Percentiles rank a stretch among this genome's conserved stretches.
Conservation (phyloP, 345 rosid species). For the Pistacia integerrima region DNA sequence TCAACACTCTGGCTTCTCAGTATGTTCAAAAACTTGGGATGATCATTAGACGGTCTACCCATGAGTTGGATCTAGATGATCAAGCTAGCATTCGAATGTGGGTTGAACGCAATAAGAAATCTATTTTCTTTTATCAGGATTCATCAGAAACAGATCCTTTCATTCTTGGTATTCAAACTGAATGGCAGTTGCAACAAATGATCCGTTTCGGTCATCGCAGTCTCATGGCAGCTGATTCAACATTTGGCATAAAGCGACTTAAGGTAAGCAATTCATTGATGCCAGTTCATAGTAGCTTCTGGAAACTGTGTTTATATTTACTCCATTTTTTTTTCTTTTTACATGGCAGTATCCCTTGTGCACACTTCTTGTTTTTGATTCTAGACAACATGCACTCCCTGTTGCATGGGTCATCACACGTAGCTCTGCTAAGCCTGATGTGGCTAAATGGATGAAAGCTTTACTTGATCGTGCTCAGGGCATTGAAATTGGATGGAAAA, state of each 20-base stretch:
- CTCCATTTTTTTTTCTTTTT: slow-evolving; percentile 24
- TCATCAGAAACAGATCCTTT: slow-evolving; percentile 72
- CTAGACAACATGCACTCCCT: slow-evolving; percentile 95
- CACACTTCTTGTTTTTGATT: slow-evolving; percentile 89
- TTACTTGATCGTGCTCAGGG: slow-evolving; percentile 61
- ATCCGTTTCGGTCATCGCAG: slow-evolving; percentile 83
- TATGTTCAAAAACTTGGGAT: slow-evolving; percentile 92
- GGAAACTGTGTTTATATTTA: slow-evolving; percentile 3
- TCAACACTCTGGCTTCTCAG: slow-evolving; percentile 75
- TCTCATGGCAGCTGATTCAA: slow-evolving; percentile 81
- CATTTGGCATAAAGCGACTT: slow-evolving; percentile 88
- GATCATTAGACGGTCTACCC: slow-evolving; percentile 84
- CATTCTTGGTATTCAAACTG: slow-evolving; percentile 90
- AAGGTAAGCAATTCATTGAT: slow-evolving; percentile 48
- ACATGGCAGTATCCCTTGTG: slow-evolving; percentile 78
- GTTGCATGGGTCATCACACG: slow-evolving; percentile 89
- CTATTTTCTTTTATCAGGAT: slow-evolving; percentile 84
- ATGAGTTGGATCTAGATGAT: slow-evolving; percentile 92
- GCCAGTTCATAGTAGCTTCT: background rate
- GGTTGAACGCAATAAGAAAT: slow-evolving; percentile 88
- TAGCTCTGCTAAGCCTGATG: slow-evolving; percentile 79
- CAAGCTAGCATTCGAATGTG: slow-evolving; percentile 85
- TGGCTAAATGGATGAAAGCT: slow-evolving; percentile 86
- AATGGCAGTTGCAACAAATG: slow-evolving; percentile 94
- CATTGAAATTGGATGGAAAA: slow-evolving; percentile 71